Evolutionary conservation across 176 grass and related monocot species (phyloP).

Genomic region (Eragrostis nindensis): DNA sequence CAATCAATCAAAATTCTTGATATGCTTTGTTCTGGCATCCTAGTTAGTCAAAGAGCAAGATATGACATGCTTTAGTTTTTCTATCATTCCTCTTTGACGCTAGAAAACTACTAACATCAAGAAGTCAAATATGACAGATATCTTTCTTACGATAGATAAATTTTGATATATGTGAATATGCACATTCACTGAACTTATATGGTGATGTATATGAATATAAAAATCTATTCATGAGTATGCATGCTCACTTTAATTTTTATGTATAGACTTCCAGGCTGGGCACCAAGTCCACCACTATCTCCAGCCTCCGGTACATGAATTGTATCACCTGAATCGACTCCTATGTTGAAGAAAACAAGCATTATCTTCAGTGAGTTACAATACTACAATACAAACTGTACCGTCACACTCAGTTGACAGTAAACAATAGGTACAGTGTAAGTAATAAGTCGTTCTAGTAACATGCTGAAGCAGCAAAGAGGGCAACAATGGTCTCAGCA

Average conservation of each 20-base stretch:
- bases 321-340: conserved; percentile 84
- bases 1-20: no score
- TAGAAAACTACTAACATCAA: no score
- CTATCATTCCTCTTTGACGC: no score
- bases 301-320: conserved; percentile 80
- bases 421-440: conserved; percentile 9
- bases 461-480: conserved; percentile 16
- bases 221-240: conserved; percentile 16
- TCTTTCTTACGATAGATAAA: not conserved
- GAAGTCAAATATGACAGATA: conserved; percentile 12
- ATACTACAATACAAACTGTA: conserved; percentile 5
- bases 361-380: not conserved
- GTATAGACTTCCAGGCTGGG: conserved; percentile 70
- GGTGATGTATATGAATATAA: not conserved
- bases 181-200: no score
- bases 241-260: conserved; percentile 83
- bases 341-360: conserved; percentile 56
- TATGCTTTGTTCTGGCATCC: no score
- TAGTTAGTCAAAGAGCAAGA: no score
- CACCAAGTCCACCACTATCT: conserved; percentile 73
- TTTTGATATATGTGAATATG: conserved; percentile 20
- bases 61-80: no score
- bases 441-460: conserved; percentile 9
- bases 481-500: not conserved
- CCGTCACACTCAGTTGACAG: not conserved